Evolutionary conservation across 768 basidiomycete genomes (phyloP), one percentile per base, ranked within the genome.

Genomic region (Amanita fuliginea): DNA sequence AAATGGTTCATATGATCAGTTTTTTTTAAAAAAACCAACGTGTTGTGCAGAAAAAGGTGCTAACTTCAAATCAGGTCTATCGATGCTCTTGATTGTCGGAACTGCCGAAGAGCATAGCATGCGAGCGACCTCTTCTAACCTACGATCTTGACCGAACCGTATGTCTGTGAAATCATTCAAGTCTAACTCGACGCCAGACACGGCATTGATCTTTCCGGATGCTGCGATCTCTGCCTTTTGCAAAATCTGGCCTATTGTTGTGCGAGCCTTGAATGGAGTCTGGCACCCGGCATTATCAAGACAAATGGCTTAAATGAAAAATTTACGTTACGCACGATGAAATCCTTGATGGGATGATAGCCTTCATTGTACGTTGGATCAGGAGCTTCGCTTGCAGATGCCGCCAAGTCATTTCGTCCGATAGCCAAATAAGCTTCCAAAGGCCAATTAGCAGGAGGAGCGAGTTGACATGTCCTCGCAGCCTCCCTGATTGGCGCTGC

Each of bases 71-170:
- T 89, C 83, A 42, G 81, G 78, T 33, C 83, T 75, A 46, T 92
- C 83, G 35, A 70, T 49, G 68, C 73, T 61, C 69, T 71, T 77
- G 41, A 95, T 75, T 1, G 78, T 74, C 0, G 85, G 74, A 14
- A 86, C 64, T 2, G 67, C 68, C 1, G 87, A 86, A 0, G 90
- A 95, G 55, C 86, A 89, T 14, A 99, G 64, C 78, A 98, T 87
- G 1, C 91, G 77, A 10, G 85, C 83, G 3, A 95, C 92, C 61
- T 99, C 96, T 40, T 93, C 87, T 28, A 99, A 62, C 33, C 95
- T 75, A 16, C 86, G 76, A 65, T 99, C 96, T 54, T 88, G 81
- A 6, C 87, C 87, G 59, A 97, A 97, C 3, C 95, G 80, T 43
- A 93, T 85, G 46, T 80, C 80, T 0, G 86, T 78, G 65, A 87